Evolutionary conservation across 129 eudicot genomes (phyloP), one percentile per base, ranked within the genome.

Genomic region (Saposhnikovia divaricata): DNA sequence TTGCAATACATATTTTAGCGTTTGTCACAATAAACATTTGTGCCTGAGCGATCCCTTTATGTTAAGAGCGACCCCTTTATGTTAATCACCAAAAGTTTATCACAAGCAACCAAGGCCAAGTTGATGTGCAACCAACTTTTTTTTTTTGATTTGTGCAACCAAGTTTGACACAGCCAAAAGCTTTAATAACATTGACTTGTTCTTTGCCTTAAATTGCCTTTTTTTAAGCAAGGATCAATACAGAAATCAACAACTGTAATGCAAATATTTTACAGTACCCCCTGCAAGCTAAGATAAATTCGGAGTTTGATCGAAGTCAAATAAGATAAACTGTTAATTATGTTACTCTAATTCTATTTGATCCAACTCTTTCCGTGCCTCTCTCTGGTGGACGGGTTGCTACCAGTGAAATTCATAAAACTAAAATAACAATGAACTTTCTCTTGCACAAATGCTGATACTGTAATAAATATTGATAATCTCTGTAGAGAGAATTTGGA

Each of bases 351-450:
- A 31, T 31, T 31, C 34, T 31, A 31, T 31, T 31, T 31, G 34
- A 31, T 0, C 84, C 92, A 6, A 66, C 72, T 93, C 72, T 93
- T 18, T 74, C 83, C 43, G 89, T 91, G 9, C 97, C 91, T 93
- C 84, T 90, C 87, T 90, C 88, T 19, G 92, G 92, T 55, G 98
- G 96, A 39, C 87, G 85, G 79, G 91, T 89, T 3, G 93, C 93
- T 66, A 89, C 93, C 3, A 84, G 89, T 16, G 93, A 91, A 79
- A 3, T 65, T 65, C 0, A 3, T 4, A 65, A 12, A 65, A 12
- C 72, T 27, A 14, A 27, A 63, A 38, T 8, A 27, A 31, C 39
- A 27, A 63, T 25, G 69, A 61, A n/a, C 66, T 10, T 21, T 57
- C 13, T 59, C 68, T 59, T 59, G 31, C 34, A 12, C 68, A 51